These are phyloP conservation scores for Vicia villosa DNA, from an alignment of 306 rosid genomes.

Conservation along the genomic window DNA sequence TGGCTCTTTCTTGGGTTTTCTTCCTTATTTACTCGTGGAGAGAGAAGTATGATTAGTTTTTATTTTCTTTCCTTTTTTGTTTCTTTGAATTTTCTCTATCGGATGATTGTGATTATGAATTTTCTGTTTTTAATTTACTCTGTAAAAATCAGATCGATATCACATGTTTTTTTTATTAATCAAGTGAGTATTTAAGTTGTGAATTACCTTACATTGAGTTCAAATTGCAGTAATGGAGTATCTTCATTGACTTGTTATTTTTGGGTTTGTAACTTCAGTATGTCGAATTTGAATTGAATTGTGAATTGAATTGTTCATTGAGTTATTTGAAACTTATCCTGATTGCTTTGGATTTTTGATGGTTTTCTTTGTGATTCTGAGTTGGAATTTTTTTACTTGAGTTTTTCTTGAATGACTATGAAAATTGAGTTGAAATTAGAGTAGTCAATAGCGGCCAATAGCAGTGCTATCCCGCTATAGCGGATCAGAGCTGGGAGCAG, in stretches of 20 bases:
- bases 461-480: no score
- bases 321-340: not conserved
- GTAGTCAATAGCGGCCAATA: no score
- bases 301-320: no score
- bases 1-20: slow-evolving; percentile 87
- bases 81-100: not conserved
- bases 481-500: no score
- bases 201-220: slow-evolving; percentile 18
- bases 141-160: slow-evolving; percentile 42
- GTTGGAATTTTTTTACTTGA: slow-evolving; percentile 12
- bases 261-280: not conserved
- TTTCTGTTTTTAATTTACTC: slow-evolving; percentile 31
- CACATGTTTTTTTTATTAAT: slow-evolving; percentile 23
- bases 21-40: slow-evolving; percentile 88
- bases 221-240: not conserved
- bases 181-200: slow-evolving; percentile 29
- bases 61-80: not conserved
- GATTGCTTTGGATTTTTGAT: slow-evolving; percentile 8
- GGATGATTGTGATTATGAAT: not conserved
- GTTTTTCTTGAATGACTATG: slow-evolving; percentile 1
- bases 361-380: slow-evolving; percentile 4
- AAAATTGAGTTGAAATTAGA: not conserved
- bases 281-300: not conserved
- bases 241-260: not conserved
- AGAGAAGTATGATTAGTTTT: slow-evolving; percentile 76